phyloP scores from a whole-genome alignment of 306 rosid genomes.

The Elaeagnus macrophylla region DNA sequence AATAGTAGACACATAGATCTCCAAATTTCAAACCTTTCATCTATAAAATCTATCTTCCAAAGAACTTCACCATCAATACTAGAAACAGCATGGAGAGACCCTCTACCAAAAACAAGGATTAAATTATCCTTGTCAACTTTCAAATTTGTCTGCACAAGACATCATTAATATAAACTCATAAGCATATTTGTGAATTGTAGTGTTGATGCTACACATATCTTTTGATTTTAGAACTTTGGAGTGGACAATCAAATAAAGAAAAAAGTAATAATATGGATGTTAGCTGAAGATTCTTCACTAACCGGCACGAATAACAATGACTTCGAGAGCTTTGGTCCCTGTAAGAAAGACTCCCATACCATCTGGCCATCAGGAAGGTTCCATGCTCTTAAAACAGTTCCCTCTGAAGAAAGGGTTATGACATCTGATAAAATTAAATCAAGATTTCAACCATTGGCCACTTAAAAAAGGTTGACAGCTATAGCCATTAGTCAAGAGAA shows the following conservation, averaged over 20 bases:
- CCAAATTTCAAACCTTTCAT: conserved; percentile 44
- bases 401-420: conserved; percentile 79
- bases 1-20: conserved; percentile 13
- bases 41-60: conserved; percentile 66
- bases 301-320: conserved; percentile 60
- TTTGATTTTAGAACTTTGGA: no score
- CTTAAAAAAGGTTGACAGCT: conserved; percentile 3
- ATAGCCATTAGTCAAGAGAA: conserved; percentile 1
- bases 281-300: conserved; percentile 19
- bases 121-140: conserved; percentile 63
- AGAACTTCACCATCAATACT: conserved; percentile 67
- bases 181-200: background rate
- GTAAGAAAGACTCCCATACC: conserved; percentile 87
- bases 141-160: conserved; percentile 59
- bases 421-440: conserved; percentile 54
- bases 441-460: conserved; percentile 13
- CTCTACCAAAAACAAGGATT: conserved; percentile 66
- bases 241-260: no score
- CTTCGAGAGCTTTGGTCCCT: conserved; percentile 54
- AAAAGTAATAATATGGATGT: no score
- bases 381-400: conserved; percentile 88
- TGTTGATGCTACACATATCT: no score
- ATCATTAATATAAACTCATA: conserved; percentile 14
- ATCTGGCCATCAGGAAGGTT: conserved; percentile 97
- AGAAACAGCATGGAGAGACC: conserved; percentile 76